A percentile compares a stretch with the other conserved stretches of the same genome.
Evolutionary conservation across 805 yeast species (phyloP).

Genomic region (Kodamaea laetipori): DNA sequence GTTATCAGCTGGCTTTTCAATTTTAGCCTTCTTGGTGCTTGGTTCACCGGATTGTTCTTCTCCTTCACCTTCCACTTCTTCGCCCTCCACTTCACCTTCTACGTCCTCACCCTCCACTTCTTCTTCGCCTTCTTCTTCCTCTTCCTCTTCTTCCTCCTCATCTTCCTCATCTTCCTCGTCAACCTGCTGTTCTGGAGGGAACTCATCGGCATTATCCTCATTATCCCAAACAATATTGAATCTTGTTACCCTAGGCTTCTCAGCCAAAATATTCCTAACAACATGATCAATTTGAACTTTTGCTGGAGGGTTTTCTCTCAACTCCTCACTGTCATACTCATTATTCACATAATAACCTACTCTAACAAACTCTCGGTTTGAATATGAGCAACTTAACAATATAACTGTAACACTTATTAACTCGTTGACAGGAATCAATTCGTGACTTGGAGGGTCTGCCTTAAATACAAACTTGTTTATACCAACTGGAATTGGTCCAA

Average conservation of each 20-base stretch:
- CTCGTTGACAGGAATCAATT: slow-evolving; percentile 93
- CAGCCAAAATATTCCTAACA: slow-evolving; percentile 91
- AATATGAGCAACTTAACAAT: slow-evolving; percentile 86
- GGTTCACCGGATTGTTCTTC: slow-evolving; percentile 23
- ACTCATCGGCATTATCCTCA: slow-evolving; percentile 63
- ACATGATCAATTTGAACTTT: slow-evolving; percentile 94
- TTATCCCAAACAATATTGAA: slow-evolving; percentile 97
- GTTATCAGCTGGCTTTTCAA: slow-evolving; percentile 17
- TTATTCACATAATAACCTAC: slow-evolving; percentile 98
- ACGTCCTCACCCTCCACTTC: slow-evolving; percentile 15
- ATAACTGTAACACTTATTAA: slow-evolving; percentile 94
- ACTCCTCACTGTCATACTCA: slow-evolving; percentile 91
- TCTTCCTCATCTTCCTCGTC: slow-evolving; percentile 51
- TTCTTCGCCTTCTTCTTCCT: slow-evolving; percentile 24
- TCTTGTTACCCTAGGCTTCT: slow-evolving; percentile 95
- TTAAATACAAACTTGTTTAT: slow-evolving; percentile 88
- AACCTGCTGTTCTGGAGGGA: slow-evolving; percentile 68
- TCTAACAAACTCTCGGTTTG: slow-evolving; percentile 91
- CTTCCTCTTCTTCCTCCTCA: slow-evolving; percentile 31
- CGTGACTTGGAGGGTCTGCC: slow-evolving; percentile 97
- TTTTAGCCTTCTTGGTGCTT: slow-evolving; percentile 14
- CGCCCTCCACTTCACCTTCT: slow-evolving; percentile 37
- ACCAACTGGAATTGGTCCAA: slow-evolving; percentile 98
- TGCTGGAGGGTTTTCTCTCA: slow-evolving; percentile 90
- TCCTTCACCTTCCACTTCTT: slow-evolving; percentile 41